Conservation (phyloP, 768 basidiomycete species). For the Daedaleopsis nitida region DNA sequence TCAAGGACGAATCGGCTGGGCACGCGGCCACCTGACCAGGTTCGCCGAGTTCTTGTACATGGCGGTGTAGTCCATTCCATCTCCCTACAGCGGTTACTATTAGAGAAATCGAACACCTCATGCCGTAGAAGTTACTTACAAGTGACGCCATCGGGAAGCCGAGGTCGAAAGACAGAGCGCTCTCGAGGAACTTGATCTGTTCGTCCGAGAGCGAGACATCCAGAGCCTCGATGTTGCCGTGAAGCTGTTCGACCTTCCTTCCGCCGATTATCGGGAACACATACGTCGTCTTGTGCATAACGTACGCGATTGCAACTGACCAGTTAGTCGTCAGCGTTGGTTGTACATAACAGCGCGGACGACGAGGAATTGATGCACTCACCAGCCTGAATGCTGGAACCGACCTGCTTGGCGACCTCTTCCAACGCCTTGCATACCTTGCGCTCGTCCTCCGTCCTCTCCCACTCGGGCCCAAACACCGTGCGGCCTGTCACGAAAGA, state of each 20-base stretch:
- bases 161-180: too few relatives aligned
- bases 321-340: not conserved
- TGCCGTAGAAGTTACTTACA: too few relatives aligned
- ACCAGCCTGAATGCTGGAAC: conserved; percentile 24
- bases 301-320: conserved; percentile 32
- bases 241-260: conserved; percentile 21
- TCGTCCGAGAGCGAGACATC: conserved; percentile 19
- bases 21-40: too few relatives aligned
- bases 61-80: too few relatives aligned
- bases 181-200: conserved; percentile 22
- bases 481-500: not conserved
- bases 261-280: conserved; percentile 24
- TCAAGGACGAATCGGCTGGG: too few relatives aligned
- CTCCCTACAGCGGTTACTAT: too few relatives aligned
- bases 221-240: conserved; percentile 22
- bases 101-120: too few relatives aligned
- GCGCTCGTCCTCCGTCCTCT: conserved; percentile 44
- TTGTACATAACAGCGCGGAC: not conserved
- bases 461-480: conserved; percentile 32
- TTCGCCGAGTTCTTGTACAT: too few relatives aligned
- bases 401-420: conserved; percentile 50
- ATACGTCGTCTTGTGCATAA: conserved; percentile 31
- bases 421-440: conserved; percentile 45
- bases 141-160: too few relatives aligned
- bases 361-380: conserved; percentile 8